Conservation (phyloP, 805 yeast species). For the Helenozyma baotianmanensis region DNA sequence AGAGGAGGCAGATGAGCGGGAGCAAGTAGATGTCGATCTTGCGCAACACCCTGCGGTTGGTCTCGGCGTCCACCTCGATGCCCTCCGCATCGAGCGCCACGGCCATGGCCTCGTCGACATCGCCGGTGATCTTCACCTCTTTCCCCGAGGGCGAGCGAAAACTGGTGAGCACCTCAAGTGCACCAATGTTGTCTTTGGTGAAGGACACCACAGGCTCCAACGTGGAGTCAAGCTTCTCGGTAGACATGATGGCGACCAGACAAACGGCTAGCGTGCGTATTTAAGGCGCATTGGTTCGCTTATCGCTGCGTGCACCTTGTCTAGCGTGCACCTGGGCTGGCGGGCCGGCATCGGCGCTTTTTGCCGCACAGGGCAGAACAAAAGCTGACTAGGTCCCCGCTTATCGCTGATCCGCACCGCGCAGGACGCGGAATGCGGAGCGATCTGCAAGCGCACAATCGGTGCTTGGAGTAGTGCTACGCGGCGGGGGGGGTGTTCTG, state of each 20-base stretch:
- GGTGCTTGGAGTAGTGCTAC: no score
- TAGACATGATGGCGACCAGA: background rate
- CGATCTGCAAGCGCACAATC: no score
- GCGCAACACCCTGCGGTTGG: constrained; percentile 36
- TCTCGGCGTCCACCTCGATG: constrained; percentile 14
- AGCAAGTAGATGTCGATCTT: constrained; percentile 49
- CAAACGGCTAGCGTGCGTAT: no score
- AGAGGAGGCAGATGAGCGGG: constrained; percentile 48
- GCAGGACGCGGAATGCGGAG: no score
- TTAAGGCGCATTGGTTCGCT: no score
- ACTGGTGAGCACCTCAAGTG: constrained; percentile 13
- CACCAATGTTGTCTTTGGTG: constrained; percentile 11
- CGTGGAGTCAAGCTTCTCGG: constrained; percentile 2
- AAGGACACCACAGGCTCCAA: constrained; percentile 11
- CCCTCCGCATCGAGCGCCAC: constrained; percentile 31
- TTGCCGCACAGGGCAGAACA: no score
- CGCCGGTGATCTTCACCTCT: constrained; percentile 26
- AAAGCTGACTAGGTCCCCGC: no score
- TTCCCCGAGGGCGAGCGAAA: constrained; percentile 15
- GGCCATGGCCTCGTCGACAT: constrained; percentile 45
- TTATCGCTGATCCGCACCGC: no score
- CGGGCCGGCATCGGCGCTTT: no score
- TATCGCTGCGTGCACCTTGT: no score
- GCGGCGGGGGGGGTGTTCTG: no score
- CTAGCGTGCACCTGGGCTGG: no score